Percentiles rank a stretch among this genome's conserved stretches.
These are phyloP conservation scores for Blumeriella jaapii DNA, from an alignment of 2,329 filamentous ascomycete genomes.

Conservation along the genomic window DNA sequence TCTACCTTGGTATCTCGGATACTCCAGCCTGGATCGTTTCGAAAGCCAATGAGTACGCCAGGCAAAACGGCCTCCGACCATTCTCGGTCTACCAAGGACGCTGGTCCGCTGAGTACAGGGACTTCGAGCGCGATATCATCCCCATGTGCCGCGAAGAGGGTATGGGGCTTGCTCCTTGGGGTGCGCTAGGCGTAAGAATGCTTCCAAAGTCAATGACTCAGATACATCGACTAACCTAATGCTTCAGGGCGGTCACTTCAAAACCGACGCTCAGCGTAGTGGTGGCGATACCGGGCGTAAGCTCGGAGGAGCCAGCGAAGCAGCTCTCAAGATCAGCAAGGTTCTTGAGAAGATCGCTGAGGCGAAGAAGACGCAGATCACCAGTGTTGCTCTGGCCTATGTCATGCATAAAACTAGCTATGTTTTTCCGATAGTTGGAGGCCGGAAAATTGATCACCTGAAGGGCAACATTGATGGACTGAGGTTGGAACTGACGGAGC, in stretches of 20 bases:
- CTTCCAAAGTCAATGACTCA: too few relatives aligned
- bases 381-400: constrained; percentile 58
- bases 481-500: constrained; percentile 42
- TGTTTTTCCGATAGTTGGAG: constrained; percentile 63
- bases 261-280: constrained; percentile 35
- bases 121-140: constrained; percentile 52
- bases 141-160: constrained; percentile 46
- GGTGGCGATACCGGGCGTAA: constrained; percentile 29
- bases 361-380: constrained; percentile 44
- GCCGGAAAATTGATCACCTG: constrained; percentile 57
- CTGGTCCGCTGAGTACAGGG: constrained; percentile 51
- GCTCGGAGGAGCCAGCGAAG: constrained; percentile 31
- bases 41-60: constrained; percentile 58
- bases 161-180: constrained; percentile 47
- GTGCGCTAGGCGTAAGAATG: constrained; percentile 39
- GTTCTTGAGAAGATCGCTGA: constrained; percentile 48
- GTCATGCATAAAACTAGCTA: constrained; percentile 61
- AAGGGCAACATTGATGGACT: constrained; percentile 60
- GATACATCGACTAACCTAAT: too few relatives aligned
- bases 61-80: constrained; percentile 55
- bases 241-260: constrained; percentile 39
- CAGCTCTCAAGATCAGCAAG: constrained; percentile 39
- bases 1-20: constrained; percentile 57
- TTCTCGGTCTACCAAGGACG: constrained; percentile 60
- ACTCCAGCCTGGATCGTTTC: constrained; percentile 59